Evolutionary conservation across 345 rosid species (phyloP).

Genomic region (Syzygium grande): DNA sequence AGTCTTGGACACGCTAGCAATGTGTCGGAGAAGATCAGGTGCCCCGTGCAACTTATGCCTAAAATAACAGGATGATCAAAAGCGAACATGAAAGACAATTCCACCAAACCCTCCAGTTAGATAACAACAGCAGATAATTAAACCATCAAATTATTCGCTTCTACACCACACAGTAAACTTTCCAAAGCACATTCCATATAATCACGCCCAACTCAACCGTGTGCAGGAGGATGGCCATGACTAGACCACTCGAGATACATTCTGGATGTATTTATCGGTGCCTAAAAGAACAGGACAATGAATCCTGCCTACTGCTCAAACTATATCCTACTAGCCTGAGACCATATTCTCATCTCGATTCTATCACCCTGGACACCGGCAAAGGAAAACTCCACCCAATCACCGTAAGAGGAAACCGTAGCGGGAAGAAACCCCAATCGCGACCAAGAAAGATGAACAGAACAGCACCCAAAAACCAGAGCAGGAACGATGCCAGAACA

Average conservation of each 20-base stretch:
- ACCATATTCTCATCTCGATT: neutral
- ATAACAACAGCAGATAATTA: neutral
- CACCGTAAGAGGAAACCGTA: neutral
- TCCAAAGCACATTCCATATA: neutral
- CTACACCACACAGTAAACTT: neutral
- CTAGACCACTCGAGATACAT: neutral
- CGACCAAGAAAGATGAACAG: neutral
- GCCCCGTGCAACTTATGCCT: slow-evolving; percentile 56
- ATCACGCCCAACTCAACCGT: neutral
- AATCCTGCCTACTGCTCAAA: neutral
- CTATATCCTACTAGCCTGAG: neutral
- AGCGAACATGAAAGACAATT: no score
- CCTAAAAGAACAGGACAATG: neutral
- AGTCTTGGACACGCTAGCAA: slow-evolving; percentile 43
- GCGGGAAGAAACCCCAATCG: neutral
- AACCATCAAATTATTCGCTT: neutral
- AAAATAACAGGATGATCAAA: neutral
- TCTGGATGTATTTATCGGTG: neutral
- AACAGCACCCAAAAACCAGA: neutral
- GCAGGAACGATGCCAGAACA: neutral
- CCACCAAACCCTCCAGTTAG: neutral
- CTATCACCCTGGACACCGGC: neutral
- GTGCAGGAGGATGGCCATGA: neutral
- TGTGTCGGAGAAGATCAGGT: slow-evolving; percentile 46
- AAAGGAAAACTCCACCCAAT: no score